These are phyloP conservation scores for Blastocystis sp. DNA, from an alignment of 352 stramenopile genomes.

Conservation along the genomic window DNA sequence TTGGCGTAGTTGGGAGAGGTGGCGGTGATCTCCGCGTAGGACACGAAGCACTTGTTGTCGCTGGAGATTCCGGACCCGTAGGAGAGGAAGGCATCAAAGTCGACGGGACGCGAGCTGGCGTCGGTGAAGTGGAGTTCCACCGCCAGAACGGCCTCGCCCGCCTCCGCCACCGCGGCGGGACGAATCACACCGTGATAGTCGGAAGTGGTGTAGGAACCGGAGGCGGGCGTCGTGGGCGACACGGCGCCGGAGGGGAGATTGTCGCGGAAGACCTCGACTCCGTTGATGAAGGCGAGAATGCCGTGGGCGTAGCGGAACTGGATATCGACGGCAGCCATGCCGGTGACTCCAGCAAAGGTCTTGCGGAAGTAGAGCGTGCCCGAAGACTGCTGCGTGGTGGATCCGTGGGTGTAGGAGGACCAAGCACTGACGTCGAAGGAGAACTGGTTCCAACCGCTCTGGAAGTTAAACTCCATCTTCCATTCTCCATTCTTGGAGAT, in stretches of 20 bases:
- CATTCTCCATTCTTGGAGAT: neutral
- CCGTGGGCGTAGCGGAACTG: neutral
- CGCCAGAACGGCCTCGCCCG: neutral
- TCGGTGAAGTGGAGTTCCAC: neutral
- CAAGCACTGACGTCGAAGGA: neutral
- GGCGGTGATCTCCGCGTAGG: neutral
- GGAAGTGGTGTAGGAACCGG: neutral
- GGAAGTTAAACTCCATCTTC: neutral
- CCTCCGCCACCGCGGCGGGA: neutral
- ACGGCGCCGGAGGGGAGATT: neutral
- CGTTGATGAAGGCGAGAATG: constrained; percentile 29
- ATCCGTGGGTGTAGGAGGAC: neutral
- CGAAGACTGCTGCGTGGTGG: neutral
- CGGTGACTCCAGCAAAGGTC: neutral
- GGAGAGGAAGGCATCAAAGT: neutral
- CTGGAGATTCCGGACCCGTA: neutral
- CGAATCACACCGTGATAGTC: neutral
- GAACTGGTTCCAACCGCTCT: neutral
- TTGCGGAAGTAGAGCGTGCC: neutral
- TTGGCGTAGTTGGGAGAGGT: neutral
- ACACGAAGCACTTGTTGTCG: neutral
- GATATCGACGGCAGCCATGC: constrained; percentile 9
- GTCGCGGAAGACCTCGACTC: constrained; percentile 13
- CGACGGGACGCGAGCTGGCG: neutral
- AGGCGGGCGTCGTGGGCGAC: neutral